Base-by-base conservation (phyloP, 2,329 filamentous ascomycete species). In the Microcyclosporella mali region DNA sequence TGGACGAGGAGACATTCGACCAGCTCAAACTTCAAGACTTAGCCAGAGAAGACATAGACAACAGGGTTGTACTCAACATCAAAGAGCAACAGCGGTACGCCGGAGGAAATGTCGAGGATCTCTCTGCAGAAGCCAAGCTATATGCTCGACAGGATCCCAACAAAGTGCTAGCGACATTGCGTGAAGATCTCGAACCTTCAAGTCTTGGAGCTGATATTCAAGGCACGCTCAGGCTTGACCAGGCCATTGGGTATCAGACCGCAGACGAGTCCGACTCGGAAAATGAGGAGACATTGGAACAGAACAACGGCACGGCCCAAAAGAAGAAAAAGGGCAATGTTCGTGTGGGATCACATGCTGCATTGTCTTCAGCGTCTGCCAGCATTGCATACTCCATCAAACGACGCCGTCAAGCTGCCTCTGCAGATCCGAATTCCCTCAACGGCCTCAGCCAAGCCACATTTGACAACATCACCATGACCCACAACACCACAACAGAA, bases 401-500 rank as follows among this genome's bases (percentile, higher is more conserved):
- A 43, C 75, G 80, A 58, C 77, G 59, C 30, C 50, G 53, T 15
- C 29, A 49, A 34, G 46, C 53, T 16, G 42, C 50, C 11, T 55
- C 60, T 11, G 30, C 48, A 12, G 55, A 51, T 46, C 37, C 49
- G 35, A 45, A 50, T 58, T 32, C 57, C 8, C 40, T 59, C n/a
- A 46, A 52, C 16, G 64, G 63, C 14, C 60, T 74, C 1, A 63
- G 62, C 10, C 60, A 66, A 41, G 40, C 64, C 2, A 68, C 80
- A 1, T 81, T 79, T 51, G 80, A 84, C 52, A 75, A 75, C 14
- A 60, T 85, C n/a, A 73, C 71, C 10, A 73, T 85, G 42, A 95
- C 90, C 0, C 88, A 97, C 62, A 89, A 89, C 40, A 98, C 92
- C 0, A 94, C 88, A 0, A 84, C 86, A 29, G 92, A 98, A 60